Evolutionary conservation across 139 green algal genomes (phyloP), one percentile per base, ranked within the genome.

Genomic region (Chlorella sorokiniana): DNA sequence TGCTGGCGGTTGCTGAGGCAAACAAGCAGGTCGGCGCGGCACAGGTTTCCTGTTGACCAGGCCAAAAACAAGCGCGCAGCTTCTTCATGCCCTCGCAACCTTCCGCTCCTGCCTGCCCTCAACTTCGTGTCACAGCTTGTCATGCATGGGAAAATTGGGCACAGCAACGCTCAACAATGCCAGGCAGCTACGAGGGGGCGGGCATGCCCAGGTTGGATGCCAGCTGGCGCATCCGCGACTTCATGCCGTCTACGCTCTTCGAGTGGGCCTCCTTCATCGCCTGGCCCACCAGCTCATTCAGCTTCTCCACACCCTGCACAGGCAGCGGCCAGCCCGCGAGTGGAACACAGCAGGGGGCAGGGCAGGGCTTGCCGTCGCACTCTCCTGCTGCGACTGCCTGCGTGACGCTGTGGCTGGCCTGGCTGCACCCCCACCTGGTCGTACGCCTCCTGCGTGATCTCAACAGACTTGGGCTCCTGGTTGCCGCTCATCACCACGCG

Each of bases 201-300:
- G 82, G 82, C 31, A 93, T 73, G 7, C 92, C 92, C 27, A 96
- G 86, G 70, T 79, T 89, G 41, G 88, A 86, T 4, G 92, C 92
- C 33, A 96, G 83, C 51, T 89, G 82, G 33, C 85, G 72, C 92
- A 96, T 96, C 54, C 91, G 88, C 54, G 86, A 75, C 87, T 96
- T 95, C 93, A 96, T 95, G 42, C 88, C 91, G 81, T 88, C 79
- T 1, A 96, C 92, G 48, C 88, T 94, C 90, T 98, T 98, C 6
- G 65, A 72, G 83, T 98, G 95, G 0, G 95, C 91, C 44, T 98
- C 95, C 71, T 92, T 88, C 94, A 97, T 97, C 7, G 95, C 95
- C 54, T 92, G 81, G 9, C 87, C 16, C 35, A 82, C 77, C 63
- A 76, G 63, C 44, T 54, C 44, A 18, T 83, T 77, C 11, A 83